Conservation (phyloP, 805 yeast genomes). For the Wickerhamiella azymoides region DNA sequence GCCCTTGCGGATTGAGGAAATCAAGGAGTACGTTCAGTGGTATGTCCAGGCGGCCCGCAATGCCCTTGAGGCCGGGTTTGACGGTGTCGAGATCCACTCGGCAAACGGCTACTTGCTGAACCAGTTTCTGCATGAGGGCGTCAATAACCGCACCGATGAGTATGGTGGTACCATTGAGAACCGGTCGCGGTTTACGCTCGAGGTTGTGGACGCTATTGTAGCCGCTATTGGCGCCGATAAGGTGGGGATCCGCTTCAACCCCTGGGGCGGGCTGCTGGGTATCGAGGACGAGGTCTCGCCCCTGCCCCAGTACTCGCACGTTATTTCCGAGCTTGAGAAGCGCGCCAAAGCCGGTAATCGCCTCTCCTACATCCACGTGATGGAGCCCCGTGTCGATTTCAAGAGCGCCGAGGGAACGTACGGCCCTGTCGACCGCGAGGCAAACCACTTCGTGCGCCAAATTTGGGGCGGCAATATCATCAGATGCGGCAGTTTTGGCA, state of each 20-base stretch:
- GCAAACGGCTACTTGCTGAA: conserved; percentile 49
- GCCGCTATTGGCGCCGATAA: conserved; percentile 25
- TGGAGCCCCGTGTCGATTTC: conserved; percentile 32
- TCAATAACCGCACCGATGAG: conserved; percentile 44
- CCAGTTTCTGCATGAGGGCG: conserved; percentile 33
- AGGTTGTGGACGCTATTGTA: conserved; percentile 32
- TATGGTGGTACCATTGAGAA: conserved; percentile 54
- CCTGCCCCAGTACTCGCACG: conserved; percentile 30
- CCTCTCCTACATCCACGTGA: conserved; percentile 31
- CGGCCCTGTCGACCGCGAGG: not conserved
- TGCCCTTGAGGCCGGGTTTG: conserved; percentile 42
- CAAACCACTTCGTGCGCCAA: conserved; percentile 14
- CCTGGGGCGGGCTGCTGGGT: conserved; percentile 26
- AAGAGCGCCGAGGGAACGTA: conserved; percentile 8
- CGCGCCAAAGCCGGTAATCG: conserved; percentile 27
- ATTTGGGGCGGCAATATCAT: conserved; percentile 17
- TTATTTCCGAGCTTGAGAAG: conserved; percentile 30
- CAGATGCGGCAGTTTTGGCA: conserved; percentile 16
- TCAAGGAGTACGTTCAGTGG: conserved; percentile 30
- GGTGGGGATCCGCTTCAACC: conserved; percentile 30
- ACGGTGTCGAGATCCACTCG: conserved; percentile 51
- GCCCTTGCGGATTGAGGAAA: conserved; percentile 28
- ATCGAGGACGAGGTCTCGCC: conserved; percentile 22
- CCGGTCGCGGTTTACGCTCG: conserved; percentile 36
- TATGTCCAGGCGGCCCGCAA: conserved; percentile 37